phyloP scores from a whole-genome alignment of 768 basidiomycete species.

The Serendipita vermifera region DNA sequence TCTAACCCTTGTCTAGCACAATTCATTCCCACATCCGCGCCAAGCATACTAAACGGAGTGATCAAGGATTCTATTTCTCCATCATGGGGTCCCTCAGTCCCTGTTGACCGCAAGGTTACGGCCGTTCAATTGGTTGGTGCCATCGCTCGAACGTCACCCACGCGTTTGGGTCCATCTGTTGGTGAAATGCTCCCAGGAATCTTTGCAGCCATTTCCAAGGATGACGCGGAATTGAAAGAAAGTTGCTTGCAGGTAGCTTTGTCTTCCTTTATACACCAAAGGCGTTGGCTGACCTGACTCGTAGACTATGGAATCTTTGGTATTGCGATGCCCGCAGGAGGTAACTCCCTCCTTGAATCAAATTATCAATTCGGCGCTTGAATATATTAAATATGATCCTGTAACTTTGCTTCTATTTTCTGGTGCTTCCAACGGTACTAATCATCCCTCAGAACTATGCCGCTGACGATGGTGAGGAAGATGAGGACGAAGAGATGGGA shows the following conservation, averaged over 20 bases:
- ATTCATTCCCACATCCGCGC: conserved; percentile 60
- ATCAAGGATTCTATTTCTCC: conserved; percentile 48
- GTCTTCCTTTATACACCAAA: not conserved
- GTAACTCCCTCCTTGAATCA: conserved; percentile 55
- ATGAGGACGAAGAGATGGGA: conserved; percentile 47
- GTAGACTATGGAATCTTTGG: conserved; percentile 73
- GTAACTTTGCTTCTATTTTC: conserved; percentile 32
- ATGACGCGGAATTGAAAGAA: conserved; percentile 78
- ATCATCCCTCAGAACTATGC: conserved; percentile 51
- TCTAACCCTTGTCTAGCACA: conserved; percentile 34
- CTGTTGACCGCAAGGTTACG: conserved; percentile 58
- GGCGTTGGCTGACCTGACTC: conserved; percentile 14
- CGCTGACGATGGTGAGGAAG: conserved; percentile 46
- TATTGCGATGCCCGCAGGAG: conserved; percentile 74
- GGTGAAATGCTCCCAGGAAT: conserved; percentile 56
- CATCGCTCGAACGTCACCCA: conserved; percentile 60
- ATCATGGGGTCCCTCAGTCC: conserved; percentile 38
- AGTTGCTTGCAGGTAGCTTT: conserved; percentile 53
- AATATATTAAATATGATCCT: conserved; percentile 87
- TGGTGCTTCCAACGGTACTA: not conserved
- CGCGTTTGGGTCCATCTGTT: conserved; percentile 48
- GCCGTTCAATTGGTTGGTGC: conserved; percentile 70
- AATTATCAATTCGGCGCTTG: conserved; percentile 57
- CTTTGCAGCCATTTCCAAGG: conserved; percentile 50
- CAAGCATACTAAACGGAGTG: conserved; percentile 47